Conservation (phyloP, 306 rosid species). For the Pyrus pyrifolia region DNA sequence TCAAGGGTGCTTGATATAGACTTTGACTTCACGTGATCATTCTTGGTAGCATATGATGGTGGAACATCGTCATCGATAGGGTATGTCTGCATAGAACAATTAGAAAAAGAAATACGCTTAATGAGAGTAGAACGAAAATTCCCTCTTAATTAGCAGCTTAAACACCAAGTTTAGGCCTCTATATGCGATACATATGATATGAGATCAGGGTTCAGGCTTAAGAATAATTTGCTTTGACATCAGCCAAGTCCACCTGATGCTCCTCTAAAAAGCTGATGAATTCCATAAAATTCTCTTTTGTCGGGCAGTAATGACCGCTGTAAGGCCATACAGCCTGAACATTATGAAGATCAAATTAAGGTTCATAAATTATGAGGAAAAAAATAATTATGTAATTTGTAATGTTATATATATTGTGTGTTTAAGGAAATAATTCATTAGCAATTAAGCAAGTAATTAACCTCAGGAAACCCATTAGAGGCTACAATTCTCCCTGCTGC, state of each 20-base stretch:
- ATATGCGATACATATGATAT: no score
- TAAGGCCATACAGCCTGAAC: constrained; percentile 83
- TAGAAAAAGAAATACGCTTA: background rate
- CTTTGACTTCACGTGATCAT: constrained; percentile 5
- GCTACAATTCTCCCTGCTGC: constrained; percentile 73
- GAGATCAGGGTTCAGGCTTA: background rate
- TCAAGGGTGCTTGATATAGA: background rate
- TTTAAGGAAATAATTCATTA: background rate
- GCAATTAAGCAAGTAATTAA: background rate
- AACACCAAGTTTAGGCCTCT: no score
- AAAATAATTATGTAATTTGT: no score
- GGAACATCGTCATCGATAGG: constrained; percentile 64
- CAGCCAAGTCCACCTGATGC: constrained; percentile 47
- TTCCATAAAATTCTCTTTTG: constrained; percentile 57
- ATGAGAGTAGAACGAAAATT: background rate
- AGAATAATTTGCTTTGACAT: constrained; percentile 51
- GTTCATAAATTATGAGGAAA: background rate
- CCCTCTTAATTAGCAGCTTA: background rate
- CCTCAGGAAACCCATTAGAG: constrained; percentile 53
- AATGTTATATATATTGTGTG: background rate
- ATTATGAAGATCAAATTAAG: constrained; percentile 1
- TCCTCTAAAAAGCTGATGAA: constrained; percentile 53
- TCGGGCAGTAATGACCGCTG: constrained; percentile 79
- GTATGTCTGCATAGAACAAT: constrained; percentile 33
- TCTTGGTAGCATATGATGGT: constrained; percentile 9